A percentile compares a stretch with the other conserved stretches of the same genome.
Conservation (phyloP, 2,329 filamentous ascomycete genomes). For the Sclerotiophoma versabilis region DNA sequence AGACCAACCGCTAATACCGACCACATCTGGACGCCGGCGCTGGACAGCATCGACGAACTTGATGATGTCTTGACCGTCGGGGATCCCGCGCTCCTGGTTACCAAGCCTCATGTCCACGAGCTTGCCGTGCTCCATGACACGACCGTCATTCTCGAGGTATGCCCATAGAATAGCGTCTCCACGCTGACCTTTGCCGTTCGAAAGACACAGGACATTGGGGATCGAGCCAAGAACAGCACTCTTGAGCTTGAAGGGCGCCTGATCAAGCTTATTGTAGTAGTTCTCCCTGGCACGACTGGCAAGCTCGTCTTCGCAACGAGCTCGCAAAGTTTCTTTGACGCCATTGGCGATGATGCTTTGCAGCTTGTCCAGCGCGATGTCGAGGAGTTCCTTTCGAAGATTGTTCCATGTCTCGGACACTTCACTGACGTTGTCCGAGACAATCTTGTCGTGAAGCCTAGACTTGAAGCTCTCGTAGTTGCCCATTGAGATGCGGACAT, state of each 20-base stretch:
- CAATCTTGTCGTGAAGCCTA: constrained; percentile 81
- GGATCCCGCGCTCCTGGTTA: constrained; percentile 70
- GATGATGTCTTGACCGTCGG: constrained; percentile 69
- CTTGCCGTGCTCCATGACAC: constrained; percentile 87
- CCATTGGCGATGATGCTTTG: constrained; percentile 86
- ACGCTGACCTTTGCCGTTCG: constrained; percentile 82
- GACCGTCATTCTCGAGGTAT: constrained; percentile 91
- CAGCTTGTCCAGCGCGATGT: constrained; percentile 80
- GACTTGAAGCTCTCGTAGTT: constrained; percentile 77
- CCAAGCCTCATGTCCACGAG: constrained; percentile 77
- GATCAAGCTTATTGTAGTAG: constrained; percentile 88
- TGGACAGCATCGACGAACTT: constrained; percentile 81
- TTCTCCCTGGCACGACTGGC: constrained; percentile 87
- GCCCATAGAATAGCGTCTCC: constrained; percentile 87
- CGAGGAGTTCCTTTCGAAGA: constrained; percentile 83
- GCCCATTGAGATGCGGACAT: constrained; percentile 81
- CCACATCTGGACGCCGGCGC: constrained; percentile 83
- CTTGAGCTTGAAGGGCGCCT: constrained; percentile 94
- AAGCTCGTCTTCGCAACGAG: constrained; percentile 91
- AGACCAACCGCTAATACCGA: constrained; percentile 87
- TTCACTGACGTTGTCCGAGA: constrained; percentile 94
- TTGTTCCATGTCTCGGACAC: constrained; percentile 94
- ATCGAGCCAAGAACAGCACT: constrained; percentile 88
- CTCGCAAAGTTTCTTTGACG: constrained; percentile 92
- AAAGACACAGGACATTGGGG: constrained; percentile 85